Evolutionary conservation across 225 moss, liverwort and hornwort genomes (phyloP), one percentile per base, ranked within the genome.

Genomic region (Antitrichia curtipendula): DNA sequence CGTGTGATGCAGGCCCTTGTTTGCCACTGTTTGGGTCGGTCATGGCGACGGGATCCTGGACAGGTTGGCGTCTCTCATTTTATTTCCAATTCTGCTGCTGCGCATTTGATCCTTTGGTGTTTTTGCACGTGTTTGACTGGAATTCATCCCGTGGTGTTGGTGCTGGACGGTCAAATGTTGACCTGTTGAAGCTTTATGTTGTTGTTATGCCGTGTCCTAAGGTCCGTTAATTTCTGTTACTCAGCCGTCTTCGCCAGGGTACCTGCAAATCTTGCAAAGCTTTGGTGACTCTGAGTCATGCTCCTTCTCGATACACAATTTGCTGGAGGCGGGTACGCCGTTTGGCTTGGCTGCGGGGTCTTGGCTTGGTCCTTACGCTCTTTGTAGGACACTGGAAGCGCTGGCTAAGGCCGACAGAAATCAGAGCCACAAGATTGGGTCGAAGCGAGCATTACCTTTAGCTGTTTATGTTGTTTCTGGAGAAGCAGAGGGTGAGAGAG

Each of bases 401-500:
- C 90, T 98, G 89, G 95, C 96, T 22, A 84, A 90, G 29, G 91
- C 86, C 58, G 98, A 98, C 88, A 90, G 95, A 62, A 89, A 94
- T 76, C 81, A 86, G 64, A 95, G 92, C 86, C 92, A 88, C 68
- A 89, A 87, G 84, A 91, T 89, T 85, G 91, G 91, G 87, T 87
- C 86, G 59, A 93, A 94, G 92, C 94, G 92, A 72, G 92, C 94
- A 61, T 86, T 97, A 60, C 97, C 98, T 78, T 95, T 96, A 91
- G 97, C 96, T 78, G 91, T 98, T 49, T 95, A 94, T 78, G 96
- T 98, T 75, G 98, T 98, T 62, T 98, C 98, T 81, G 98, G 98
- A 88, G 97, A 98, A 88, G 97, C 98, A 68, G 98, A 98, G 89
- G 98, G 98, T 83, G 98, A 97, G 93, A 93, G 98, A 88, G 98